Conservation (phyloP, 495 filamentous ascomycete genomes). For the Neurospora sp. region DNA sequence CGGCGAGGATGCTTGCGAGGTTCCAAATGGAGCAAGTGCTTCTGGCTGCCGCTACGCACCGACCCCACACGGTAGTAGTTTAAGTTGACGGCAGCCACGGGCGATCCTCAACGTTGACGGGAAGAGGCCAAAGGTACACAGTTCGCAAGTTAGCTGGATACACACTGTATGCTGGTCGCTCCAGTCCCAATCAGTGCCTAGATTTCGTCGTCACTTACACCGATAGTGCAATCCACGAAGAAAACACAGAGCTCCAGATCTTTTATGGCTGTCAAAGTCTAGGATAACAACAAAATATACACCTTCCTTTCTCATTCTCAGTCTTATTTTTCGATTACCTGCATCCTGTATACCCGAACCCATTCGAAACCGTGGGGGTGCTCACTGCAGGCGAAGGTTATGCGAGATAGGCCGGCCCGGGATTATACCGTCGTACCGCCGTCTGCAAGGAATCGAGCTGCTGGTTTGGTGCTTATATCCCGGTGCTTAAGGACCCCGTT, state of each 20-base stretch:
- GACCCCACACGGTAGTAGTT: slow-evolving; percentile 5
- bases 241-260: background rate
- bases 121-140: background rate
- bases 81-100: slow-evolving; percentile 15
- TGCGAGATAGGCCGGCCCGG: background rate
- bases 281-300: background rate
- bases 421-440: background rate
- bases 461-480: background rate
- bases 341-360: background rate
- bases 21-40: slow-evolving; percentile 8
- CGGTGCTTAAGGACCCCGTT: background rate
- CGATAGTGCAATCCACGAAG: background rate
- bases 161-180: background rate
- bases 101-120: background rate
- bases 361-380: background rate
- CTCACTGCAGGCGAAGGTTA: background rate
- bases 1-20: slow-evolving; percentile 11
- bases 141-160: background rate
- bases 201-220: background rate
- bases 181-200: background rate
- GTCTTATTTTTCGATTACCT: background rate
- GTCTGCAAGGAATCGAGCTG: background rate
- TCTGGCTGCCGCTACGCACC: background rate
- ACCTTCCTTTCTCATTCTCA: background rate
- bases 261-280: background rate